phyloP scores from a whole-genome alignment of 352 stramenopile species.

The Phytophthora pistaciae region DNA sequence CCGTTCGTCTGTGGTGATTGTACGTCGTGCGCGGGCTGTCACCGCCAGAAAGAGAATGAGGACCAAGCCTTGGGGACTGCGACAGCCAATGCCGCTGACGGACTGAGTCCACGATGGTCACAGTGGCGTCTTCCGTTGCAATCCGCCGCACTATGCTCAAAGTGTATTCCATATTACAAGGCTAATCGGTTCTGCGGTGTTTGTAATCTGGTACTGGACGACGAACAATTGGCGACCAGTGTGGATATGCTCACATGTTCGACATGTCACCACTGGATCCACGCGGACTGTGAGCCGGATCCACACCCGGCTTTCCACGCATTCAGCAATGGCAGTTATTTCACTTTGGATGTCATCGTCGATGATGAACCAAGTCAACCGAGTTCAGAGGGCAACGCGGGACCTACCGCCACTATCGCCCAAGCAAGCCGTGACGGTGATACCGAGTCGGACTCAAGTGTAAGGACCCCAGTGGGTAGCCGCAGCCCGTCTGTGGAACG shows the following conservation, averaged over 20 bases:
- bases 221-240: slow-evolving; percentile 52
- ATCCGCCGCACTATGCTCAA: slow-evolving; percentile 68
- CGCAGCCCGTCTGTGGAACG: slow-evolving; percentile 36
- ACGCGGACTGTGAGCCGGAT: slow-evolving; percentile 83
- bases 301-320: slow-evolving; percentile 65
- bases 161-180: slow-evolving; percentile 73
- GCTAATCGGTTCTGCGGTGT: slow-evolving; percentile 79
- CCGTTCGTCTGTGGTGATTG: slow-evolving; percentile 81
- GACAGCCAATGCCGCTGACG: background rate
- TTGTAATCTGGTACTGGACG: slow-evolving; percentile 63
- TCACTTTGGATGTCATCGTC: slow-evolving; percentile 60
- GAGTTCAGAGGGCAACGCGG: slow-evolving; percentile 2
- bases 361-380: slow-evolving; percentile 24
- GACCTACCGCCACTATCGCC: background rate
- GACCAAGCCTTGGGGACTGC: background rate
- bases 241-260: slow-evolving; percentile 74
- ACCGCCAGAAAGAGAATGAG: slow-evolving; percentile 8
- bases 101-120: slow-evolving; percentile 49
- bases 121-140: slow-evolving; percentile 75
- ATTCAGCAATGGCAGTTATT: slow-evolving; percentile 40
- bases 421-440: slow-evolving; percentile 19
- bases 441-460: slow-evolving; percentile 19
- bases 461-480: slow-evolving; percentile 27
- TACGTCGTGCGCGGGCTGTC: slow-evolving; percentile 70
- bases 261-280: slow-evolving; percentile 84